Base-by-base conservation (phyloP, 2,329 filamentous ascomycete species). In the Neofusicoccum umdonicola region DNA sequence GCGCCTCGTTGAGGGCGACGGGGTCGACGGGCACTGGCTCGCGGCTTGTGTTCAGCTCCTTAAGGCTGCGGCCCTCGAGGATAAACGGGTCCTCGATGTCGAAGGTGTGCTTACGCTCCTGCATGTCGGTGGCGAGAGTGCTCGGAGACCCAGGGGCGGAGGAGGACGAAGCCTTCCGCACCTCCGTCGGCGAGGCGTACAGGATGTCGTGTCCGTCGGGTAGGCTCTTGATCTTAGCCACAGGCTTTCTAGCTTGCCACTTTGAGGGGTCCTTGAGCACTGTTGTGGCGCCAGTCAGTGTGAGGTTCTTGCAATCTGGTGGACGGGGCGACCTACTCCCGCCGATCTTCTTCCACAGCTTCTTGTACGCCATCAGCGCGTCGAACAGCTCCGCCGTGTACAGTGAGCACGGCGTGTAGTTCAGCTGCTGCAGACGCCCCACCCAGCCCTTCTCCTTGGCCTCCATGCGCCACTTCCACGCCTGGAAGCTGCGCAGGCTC, bases 371-470 rank as follows among this genome's bases (percentile, higher is more conserved):
- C 70, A 76, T 74, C 17, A 73, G 68, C 2, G 72, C 71, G 63
- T 72, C 70, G 51, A 75, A 73, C 3, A 76, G 66, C 22, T 74
- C 73, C 2, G 71, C 69, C 8, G 74, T 76, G 52, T 75, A 75
- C 8, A 76, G 60, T 11, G 70, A 68, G 62, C 74, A 76, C 2
- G 71, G 71, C 19, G 73, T 71, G 65, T 76, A 76, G 63, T 76
- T 74, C 12, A 74, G 66, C 44, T 75, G 71, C 47, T 73, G 69
- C 19, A 69, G 65, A 11, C 71, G 71, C 61, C 72, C 71, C 39
- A 68, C 68, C 57, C 69, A 73, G 35, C 65, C 57, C 15, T 41
- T 67, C 56, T 69, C 65, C 62, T 71, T 68, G 3, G 70, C 51
- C 2, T 72, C 63, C 44, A 67, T 65, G 35, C 41, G 67, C 69